Evolutionary conservation across 352 stramenopile genomes (phyloP), one percentile per base, ranked within the genome.

Genomic region (Phytophthora pisi): DNA sequence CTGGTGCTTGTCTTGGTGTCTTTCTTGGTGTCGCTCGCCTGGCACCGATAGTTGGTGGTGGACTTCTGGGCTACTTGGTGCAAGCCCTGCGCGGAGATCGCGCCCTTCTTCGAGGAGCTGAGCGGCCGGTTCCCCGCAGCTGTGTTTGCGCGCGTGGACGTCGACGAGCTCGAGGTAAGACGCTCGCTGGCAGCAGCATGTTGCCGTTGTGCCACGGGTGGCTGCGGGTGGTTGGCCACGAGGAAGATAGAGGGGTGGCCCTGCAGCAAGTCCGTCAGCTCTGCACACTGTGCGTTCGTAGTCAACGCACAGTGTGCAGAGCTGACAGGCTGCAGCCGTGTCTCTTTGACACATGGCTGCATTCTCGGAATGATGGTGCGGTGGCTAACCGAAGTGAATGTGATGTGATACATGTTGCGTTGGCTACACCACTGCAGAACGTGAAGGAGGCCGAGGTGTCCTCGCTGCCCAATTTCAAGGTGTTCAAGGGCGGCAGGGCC

Each of bases 381-480:
- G 18, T 20, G 18, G 15, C 61, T 68, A 67, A 51, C 57, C 68
- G 0, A 59, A 23, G 54, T 56, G 26, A 30, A 20, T 20, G 20
- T 20, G 20, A 7, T 54, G 43, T 40, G 49, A 40, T 54, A 11
- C 46, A 42, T 6, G 13, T 50, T 13, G 23, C 47, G 47, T n/a
- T 66, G 28, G 46, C 18, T 38, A 46, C 20, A 20, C 20, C 10
- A 56, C 31, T 38, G 47, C 61, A 92, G 54, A 74, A 83, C 24
- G 68, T 95, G 46, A 81, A 80, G n/a, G 66, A 76, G 30, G 56
- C 61, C 65, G 80, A 82, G 6, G 86, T 98, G 61, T 69, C 68
- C n/a, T 78, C 84, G 31, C 94, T 98, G 88, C 92, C 92, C 10
- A 98, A 87, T 18, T 98, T 98, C 75, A 93, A 98, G 68, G 87